phyloP scores from a whole-genome alignment of 306 rosid genomes.

The Crataegus laevigata region DNA sequence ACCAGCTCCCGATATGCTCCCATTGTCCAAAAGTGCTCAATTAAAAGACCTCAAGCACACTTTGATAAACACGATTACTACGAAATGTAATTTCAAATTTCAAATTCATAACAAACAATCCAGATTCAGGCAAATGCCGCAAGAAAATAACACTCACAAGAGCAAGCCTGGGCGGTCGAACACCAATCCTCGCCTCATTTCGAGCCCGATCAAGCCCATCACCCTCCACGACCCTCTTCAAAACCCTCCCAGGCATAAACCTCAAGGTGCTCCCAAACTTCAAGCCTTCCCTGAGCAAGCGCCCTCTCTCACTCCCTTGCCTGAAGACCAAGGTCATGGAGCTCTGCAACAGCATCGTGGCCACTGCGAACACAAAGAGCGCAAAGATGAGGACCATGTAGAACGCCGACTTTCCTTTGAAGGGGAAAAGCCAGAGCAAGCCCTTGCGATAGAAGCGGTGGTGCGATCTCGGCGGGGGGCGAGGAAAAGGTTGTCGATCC shows the following conservation, averaged over 20 bases:
- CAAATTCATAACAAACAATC: not conserved
- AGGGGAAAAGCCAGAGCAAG: conserved; percentile 40
- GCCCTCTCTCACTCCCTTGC: conserved; percentile 34
- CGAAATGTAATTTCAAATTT: not conserved
- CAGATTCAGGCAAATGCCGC: not conserved
- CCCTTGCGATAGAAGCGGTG: conserved; percentile 73
- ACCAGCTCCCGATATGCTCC: not conserved
- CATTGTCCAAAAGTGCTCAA: not conserved
- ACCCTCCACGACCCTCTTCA: conserved; percentile 37
- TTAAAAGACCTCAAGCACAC: not conserved
- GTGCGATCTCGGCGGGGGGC: conserved; percentile 49
- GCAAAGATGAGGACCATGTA: conserved; percentile 48
- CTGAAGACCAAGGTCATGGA: conserved; percentile 62
- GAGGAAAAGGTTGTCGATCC: conserved; percentile 38
- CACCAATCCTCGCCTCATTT: conserved; percentile 44
- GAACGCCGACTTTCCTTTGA: conserved; percentile 49
- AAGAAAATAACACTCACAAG: conserved; percentile 49
- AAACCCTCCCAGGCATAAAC: conserved; percentile 60
- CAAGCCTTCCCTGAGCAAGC: conserved; percentile 31
- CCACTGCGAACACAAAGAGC: conserved; percentile 55
- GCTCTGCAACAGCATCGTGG: conserved; percentile 82
- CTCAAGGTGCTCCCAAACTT: conserved; percentile 64
- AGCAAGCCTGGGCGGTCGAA: conserved; percentile 79
- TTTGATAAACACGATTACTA: not conserved
- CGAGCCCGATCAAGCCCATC: conserved; percentile 63